Evolutionary conservation across 345 rosid genomes (phyloP), one percentile per base, ranked within the genome.

Genomic region (Eucalyptus tenuipes): DNA sequence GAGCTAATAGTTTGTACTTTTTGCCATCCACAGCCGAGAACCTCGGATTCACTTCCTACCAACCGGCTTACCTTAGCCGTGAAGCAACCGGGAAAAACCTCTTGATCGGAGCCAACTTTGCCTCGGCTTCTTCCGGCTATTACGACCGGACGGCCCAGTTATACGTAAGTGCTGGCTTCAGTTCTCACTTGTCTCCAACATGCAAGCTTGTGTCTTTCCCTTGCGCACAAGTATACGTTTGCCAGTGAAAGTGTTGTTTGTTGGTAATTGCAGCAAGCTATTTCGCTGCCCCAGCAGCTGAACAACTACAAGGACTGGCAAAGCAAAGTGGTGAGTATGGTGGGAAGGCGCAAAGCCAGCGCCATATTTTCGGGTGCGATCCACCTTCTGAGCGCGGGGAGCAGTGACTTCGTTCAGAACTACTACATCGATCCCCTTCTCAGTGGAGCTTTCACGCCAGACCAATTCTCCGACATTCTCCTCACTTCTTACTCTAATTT

Each of bases 351-450:
- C 33, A 94, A 89, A 59, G 99, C 97, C 82, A 90, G 86, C 64
- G 68, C 75, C 85, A 91, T 96, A 88, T 92, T 95, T 92, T 92
- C 98, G 3, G 89, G 92, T 24, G 95, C 91, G 85, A 93, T 97
- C 91, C 98, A 97, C 91, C 95, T 97, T 85, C 91, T 97, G 88
- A 96, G 96, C 47, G 97, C 98, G 13, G 99, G 99, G 61, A 95
- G 93, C 92, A 96, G 99, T 91, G 99, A 97, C 91, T 96, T 93
- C 91, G 90, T 97, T 91, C 99, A 97, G 93, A 96, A 97, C 92
- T 97, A 96, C 93, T 96, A 96, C 91, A 84, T 97, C 89, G 92
- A 94, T 90, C 97, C 97, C 85, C 81, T 94, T 49, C 93, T 96
- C 85, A 94, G 91, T 85, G 52, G 90, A 90, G 24, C 90, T 80